These are phyloP conservation scores for Aspergillus sp. DNA, from an alignment of 2,329 filamentous ascomycete genomes.

Conservation along the genomic window DNA sequence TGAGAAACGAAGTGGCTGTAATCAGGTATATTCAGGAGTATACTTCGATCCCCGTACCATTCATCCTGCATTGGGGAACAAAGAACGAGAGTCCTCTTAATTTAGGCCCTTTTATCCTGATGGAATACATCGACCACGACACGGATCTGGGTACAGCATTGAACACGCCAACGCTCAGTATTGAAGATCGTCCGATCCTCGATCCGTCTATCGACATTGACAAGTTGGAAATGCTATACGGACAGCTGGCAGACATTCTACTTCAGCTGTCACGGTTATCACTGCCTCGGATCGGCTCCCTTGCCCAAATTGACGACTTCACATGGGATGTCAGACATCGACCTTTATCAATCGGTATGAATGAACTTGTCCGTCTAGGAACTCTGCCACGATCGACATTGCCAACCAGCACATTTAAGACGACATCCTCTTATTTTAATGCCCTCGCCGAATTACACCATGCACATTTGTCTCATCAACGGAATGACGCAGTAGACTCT, in stretches of 20 bases:
- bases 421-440: slow-evolving; percentile 32
- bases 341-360: slow-evolving; percentile 39
- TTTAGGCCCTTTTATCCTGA: slow-evolving; percentile 29
- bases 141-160: slow-evolving; percentile 2
- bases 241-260: slow-evolving; percentile 35
- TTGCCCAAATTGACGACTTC: slow-evolving; percentile 20
- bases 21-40: slow-evolving; percentile 6
- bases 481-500: slow-evolving; percentile 30
- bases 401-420: slow-evolving; percentile 17
- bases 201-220: slow-evolving; percentile 5
- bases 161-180: slow-evolving; percentile 4
- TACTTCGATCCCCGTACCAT: slow-evolving; percentile 5
- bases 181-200: slow-evolving; percentile 5
- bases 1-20: slow-evolving; percentile 8
- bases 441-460: slow-evolving; percentile 38
- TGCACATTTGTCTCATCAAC: slow-evolving; percentile 32
- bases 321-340: slow-evolving; percentile 21
- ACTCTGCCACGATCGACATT: slow-evolving; percentile 13
- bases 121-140: slow-evolving; percentile 18
- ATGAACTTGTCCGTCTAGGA: slow-evolving; percentile 25
- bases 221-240: slow-evolving; percentile 20
- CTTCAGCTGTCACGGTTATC: slow-evolving; percentile 30
- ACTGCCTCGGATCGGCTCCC: slow-evolving; percentile 36
- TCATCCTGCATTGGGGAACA: slow-evolving; percentile 1
- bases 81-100: slow-evolving; percentile 5